Conservation (phyloP, 169 alveolate genomes). For the Cryptosporidium meleagridis region DNA sequence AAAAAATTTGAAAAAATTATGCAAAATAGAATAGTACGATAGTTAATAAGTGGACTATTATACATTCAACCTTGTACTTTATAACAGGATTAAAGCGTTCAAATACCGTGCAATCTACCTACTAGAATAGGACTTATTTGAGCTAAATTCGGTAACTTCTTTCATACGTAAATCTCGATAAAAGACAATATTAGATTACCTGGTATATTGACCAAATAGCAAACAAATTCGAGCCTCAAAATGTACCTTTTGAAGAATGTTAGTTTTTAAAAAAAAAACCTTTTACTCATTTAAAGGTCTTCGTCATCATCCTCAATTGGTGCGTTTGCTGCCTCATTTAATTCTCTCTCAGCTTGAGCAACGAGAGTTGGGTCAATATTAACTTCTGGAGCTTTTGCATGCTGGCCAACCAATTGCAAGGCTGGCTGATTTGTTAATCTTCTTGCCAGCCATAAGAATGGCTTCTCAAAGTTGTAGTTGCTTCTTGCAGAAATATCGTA, state of each 20-base stretch:
- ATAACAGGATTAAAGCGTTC: background rate
- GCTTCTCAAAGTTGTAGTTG: conserved; percentile 98
- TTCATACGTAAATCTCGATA: background rate
- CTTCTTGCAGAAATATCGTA: conserved; percentile 98
- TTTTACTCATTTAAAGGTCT: conserved; percentile 33
- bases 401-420: conserved; percentile 88
- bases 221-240: background rate
- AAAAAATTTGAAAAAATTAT: background rate
- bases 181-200: background rate
- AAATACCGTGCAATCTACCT: background rate
- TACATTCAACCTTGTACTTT: background rate
- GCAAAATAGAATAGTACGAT: background rate
- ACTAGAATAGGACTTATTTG: background rate
- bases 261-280: background rate
- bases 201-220: background rate
- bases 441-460: conserved; percentile 97
- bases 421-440: conserved; percentile 91
- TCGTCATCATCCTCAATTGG: conserved; percentile 93
- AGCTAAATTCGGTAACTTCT: background rate
- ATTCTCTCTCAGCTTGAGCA: conserved; percentile 88
- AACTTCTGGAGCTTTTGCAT: conserved; percentile 93
- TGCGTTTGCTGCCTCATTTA: conserved; percentile 91
- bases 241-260: background rate
- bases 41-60: background rate
- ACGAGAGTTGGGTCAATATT: conserved; percentile 88